Conservation (phyloP, 768 basidiomycete genomes). For the Sutorius australiensis region DNA sequence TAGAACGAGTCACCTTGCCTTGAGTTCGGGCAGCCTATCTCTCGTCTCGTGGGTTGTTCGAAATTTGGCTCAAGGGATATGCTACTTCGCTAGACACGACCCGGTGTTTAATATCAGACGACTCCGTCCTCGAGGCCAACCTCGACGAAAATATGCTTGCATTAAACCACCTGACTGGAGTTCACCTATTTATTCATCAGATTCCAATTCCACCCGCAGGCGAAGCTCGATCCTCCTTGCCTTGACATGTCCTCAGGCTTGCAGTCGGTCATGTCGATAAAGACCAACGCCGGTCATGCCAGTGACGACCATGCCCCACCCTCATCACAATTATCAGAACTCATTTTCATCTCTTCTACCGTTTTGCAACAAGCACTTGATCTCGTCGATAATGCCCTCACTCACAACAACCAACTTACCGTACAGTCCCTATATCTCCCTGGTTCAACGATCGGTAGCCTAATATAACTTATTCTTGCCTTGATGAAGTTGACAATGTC, state of each 20-base stretch:
- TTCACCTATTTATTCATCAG: constrained; percentile 15
- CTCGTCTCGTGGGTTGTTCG: constrained; percentile 53
- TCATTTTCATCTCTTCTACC: constrained; percentile 63
- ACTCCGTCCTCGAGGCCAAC: constrained; percentile 23
- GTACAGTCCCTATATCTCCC: constrained; percentile 69
- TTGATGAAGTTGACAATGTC: background rate
- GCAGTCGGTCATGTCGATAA: constrained; percentile 21
- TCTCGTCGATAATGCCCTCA: constrained; percentile 61
- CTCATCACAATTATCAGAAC: constrained; percentile 43
- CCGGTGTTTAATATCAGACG: constrained; percentile 11
- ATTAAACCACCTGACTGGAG: constrained; percentile 3
- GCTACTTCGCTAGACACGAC: constrained; percentile 6
- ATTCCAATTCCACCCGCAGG: background rate
- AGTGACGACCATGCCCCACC: constrained; percentile 1
- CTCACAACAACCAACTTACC: constrained; percentile 65
- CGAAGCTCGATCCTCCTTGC: background rate
- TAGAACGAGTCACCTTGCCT: constrained; percentile 60
- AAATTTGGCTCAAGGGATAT: constrained; percentile 82
- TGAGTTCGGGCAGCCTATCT: constrained; percentile 70
- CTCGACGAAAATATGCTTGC: constrained; percentile 16
- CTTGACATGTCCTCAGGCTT: constrained; percentile 1
- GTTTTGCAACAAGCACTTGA: constrained; percentile 72
- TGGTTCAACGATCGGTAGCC: constrained; percentile 82
- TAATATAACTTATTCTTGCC: background rate
- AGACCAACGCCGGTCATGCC: constrained; percentile 9